Base-by-base conservation (phyloP, 495 filamentous ascomycete species). In the Trichoderma orchidacearum region DNA sequence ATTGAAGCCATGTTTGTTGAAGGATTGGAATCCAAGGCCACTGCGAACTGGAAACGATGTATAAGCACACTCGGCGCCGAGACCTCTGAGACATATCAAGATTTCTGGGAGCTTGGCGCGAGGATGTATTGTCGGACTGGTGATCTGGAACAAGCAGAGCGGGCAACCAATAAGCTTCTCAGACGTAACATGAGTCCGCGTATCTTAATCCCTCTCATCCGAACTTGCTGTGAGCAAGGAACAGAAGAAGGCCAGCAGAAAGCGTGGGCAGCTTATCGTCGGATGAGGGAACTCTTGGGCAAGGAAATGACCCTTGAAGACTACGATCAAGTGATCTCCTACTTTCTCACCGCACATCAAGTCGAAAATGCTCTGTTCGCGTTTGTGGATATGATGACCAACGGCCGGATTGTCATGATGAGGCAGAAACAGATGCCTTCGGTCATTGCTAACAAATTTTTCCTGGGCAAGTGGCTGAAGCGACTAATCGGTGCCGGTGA, bases 361-460 rank as follows among this genome's bases (percentile, higher is more conserved):
- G 69, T 78, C 11, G 80, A 88, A 61, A 70, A 83, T 31, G 87
- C 82, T 1, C 74, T 90, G 55, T 80, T 83, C 45, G 79, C 83
- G 1, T 92, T 92, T 71, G 86, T 84, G 54, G 87, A 92, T 64
- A 88, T 90, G 86, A 89, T 90, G 85, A 80, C 86, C 38, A 81
- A 79, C 0, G 77, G 77, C 1, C 67, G 76, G 23, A 52, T 76
- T 51, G 68, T 76, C 51, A 59, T 73, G 27, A 61, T 61, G 25
- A 67, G 66, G 21, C 64, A 70, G 70, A 62, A 75, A 61, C 62
- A 61, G 36, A 63, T 89, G 18, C 85, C 87, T 6, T 70, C 77
- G 8, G 70, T 69, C 27, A 80, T 86, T 52, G 80, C 85, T 53
- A 90, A 87, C 62, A 82, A 86, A 36, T 90, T 85, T 68, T 91